Conservation (phyloP, 768 basidiomycete species). For the Rhizopogon vinicolor region DNA sequence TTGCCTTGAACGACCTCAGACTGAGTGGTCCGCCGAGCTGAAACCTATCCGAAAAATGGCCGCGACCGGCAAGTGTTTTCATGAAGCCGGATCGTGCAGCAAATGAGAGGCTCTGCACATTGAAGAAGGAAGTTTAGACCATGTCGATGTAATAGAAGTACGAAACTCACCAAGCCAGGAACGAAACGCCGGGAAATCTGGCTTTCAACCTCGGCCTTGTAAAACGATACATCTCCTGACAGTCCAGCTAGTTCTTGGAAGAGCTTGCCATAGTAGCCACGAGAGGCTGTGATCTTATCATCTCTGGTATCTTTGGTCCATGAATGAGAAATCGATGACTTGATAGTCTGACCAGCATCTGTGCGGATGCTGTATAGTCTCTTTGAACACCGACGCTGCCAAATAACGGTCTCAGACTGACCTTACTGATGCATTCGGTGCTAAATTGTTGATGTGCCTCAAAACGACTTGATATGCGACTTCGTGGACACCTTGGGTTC, state of each 20-base stretch:
- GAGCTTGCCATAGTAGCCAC: conserved; percentile 59
- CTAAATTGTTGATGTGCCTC: conserved; percentile 68
- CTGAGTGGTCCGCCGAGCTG: conserved; percentile 91
- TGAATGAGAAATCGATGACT: conserved; percentile 80
- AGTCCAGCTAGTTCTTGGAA: conserved; percentile 73
- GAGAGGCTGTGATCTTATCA: conserved; percentile 56
- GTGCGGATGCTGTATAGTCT: conserved; percentile 50
- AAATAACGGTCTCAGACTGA: conserved; percentile 23
- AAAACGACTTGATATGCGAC: conserved; percentile 80
- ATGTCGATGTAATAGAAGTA: not conserved
- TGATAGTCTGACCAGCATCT: conserved; percentile 73
- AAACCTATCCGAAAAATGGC: conserved; percentile 79
- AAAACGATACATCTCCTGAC: conserved; percentile 73
- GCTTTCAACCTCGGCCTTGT: conserved; percentile 67
- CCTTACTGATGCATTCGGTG: conserved; percentile 80
- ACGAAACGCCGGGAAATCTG: conserved; percentile 57
- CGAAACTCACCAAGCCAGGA: conserved; percentile 50
- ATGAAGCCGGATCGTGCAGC: conserved; percentile 70
- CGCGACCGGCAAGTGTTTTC: conserved; percentile 50
- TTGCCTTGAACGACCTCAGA: conserved; percentile 71
- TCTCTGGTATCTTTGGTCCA: conserved; percentile 75
- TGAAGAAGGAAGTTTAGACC: not conserved
- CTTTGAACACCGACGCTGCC: not conserved
- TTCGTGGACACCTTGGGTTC: conserved; percentile 57
- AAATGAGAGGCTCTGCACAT: conserved; percentile 66